Base-by-base conservation (phyloP, 169 alveolate genomes). In the Cystoisospora suis region DNA sequence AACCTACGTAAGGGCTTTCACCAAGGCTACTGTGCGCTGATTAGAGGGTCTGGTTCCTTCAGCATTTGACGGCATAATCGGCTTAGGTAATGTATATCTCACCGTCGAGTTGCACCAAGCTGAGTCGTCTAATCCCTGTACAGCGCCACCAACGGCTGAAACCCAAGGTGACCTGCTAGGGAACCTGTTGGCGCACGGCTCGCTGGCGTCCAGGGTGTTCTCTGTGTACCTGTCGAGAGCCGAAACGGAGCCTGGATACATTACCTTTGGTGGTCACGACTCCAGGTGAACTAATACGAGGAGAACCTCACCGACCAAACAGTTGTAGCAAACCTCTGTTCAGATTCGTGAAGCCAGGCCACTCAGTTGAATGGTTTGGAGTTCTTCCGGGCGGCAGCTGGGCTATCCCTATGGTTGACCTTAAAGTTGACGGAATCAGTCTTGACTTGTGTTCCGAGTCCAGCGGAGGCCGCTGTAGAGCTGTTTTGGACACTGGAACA, bases 61-160 rank as follows among this genome's bases (percentile, higher is more conserved):
- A 72, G 83, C 47, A 34, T 72, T 72, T 38, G 83, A 72, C 20
- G 83, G 83, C 36, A 72, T 72, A 17, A 56, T 72, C 9, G 83
- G 83, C 34, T 53, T 72, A 6, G 83, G 83, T 72, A 38, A 38
- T 46, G n/a, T 23, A 53, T 53, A 15, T 53, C 65, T 53, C 29
- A 53, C 29, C 29, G 23, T 23, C 23, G 12, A 12, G 23, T 12
- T 53, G 65, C 23, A 12, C 65, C 65, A 23, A 12, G 12, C 65
- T 53, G 65, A 53, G n/a, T n/a, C n/a, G n/a, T n/a, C n/a, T n/a
- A n/a, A n/a, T n/a, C n/a, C n/a, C n/a, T n/a, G n/a, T n/a, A n/a
- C n/a, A n/a, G n/a, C n/a, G 65, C 23, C 12, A 53, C 12, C 65
- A 53, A 15, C 12, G 65, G 12, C 12, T 23, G 65, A 15, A 23